A percentile compares a stretch with the other conserved stretches of the same genome.
Evolutionary conservation across 1,139 yeast species (phyloP).

Genomic region (Pichia sp.): DNA sequence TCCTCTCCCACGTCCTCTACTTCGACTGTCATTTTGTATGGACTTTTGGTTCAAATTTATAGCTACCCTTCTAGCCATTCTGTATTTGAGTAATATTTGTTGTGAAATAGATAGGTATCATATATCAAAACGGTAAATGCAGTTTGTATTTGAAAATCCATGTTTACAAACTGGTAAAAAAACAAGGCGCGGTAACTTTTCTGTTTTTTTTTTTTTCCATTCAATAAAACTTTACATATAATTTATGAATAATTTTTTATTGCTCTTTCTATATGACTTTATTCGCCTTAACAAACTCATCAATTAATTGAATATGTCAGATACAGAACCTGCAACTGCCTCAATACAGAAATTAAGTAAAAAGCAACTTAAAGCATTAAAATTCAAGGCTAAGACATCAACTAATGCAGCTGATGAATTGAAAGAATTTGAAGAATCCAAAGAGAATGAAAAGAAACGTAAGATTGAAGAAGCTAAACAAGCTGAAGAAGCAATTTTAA

Average conservation of each 20-base stretch:
- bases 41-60: conserved; percentile 10
- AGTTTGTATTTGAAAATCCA: background rate
- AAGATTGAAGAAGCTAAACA: conserved; percentile 23
- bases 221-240: background rate
- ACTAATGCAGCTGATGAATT: conserved; percentile 33
- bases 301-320: background rate
- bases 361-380: conserved; percentile 72
- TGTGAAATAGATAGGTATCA: too few relatives aligned
- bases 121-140: background rate
- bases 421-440: conserved; percentile 26
- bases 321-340: conserved; percentile 7
- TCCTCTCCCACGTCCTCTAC: background rate
- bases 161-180: too few relatives aligned
- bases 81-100: background rate
- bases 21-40: background rate
- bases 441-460: conserved; percentile 24
- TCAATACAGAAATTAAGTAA: conserved; percentile 51
- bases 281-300: background rate
- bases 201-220: background rate
- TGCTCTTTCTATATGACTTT: background rate
- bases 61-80: conserved; percentile 17
- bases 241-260: too few relatives aligned
- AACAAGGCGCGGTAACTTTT: conserved; percentile 2
- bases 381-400: conserved; percentile 51
- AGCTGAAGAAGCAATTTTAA: conserved; percentile 6